These are phyloP conservation scores for Candida qinlingensis DNA, from an alignment of 805 yeast genomes.

Conservation along the genomic window DNA sequence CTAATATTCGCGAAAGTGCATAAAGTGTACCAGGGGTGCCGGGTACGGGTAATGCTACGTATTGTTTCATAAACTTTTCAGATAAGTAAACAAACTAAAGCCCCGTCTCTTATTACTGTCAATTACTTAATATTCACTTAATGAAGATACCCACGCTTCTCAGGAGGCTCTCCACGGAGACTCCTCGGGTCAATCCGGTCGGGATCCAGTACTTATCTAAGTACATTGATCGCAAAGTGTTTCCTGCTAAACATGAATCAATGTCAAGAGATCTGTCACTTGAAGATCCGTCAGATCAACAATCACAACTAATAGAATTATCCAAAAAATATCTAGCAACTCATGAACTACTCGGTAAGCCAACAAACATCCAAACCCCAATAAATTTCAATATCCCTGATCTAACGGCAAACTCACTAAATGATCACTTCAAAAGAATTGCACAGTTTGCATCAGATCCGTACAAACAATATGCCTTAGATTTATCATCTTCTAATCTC, in stretches of 20 bases:
- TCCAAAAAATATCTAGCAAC: slow-evolving; percentile 53
- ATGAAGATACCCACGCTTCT: neutral
- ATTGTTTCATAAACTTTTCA: neutral
- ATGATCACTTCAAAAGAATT: slow-evolving; percentile 77
- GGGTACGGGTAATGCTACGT: neutral
- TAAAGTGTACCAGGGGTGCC: neutral
- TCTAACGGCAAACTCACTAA: slow-evolving; percentile 66
- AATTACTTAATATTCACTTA: too few relatives aligned
- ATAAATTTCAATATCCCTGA: slow-evolving; percentile 58
- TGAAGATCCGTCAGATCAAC: slow-evolving; percentile 8
- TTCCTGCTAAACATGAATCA: slow-evolving; percentile 30
- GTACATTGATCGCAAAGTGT: slow-evolving; percentile 54
- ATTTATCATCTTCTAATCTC: slow-evolving; percentile 33
- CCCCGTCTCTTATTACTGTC: neutral
- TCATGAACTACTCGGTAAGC: slow-evolving; percentile 71
- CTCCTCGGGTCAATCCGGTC: slow-evolving; percentile 62
- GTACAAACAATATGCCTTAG: slow-evolving; percentile 46
- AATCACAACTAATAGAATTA: slow-evolving; percentile 38
- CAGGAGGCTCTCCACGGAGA: slow-evolving; percentile 4
- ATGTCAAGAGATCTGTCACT: slow-evolving; percentile 5
- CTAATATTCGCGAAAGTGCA: neutral
- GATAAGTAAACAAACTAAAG: neutral
- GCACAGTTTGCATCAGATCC: slow-evolving; percentile 59
- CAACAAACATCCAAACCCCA: slow-evolving; percentile 57
- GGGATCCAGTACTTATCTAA: slow-evolving; percentile 75